These are phyloP conservation scores for Paracoccidioides brasiliensis DNA, from an alignment of 2,329 filamentous ascomycete species.

Conservation along the genomic window DNA sequence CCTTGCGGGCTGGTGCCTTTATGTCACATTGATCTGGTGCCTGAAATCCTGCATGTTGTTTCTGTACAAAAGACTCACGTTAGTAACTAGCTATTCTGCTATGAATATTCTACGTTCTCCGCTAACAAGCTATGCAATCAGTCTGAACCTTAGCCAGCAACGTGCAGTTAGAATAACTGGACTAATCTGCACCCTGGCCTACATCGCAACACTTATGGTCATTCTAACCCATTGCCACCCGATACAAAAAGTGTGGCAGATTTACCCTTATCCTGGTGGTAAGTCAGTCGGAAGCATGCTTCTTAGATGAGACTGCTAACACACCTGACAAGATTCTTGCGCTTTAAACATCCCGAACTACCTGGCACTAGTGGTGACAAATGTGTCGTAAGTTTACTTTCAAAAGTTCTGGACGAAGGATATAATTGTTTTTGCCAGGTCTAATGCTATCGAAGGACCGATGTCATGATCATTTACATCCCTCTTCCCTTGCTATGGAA, in stretches of 20 bases:
- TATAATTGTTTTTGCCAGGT: neutral
- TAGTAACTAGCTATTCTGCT: conserved; percentile 7
- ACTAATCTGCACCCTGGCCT: conserved; percentile 19
- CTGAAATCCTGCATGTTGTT: conserved; percentile 34
- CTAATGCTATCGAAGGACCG: conserved; percentile 21
- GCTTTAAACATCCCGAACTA: conserved; percentile 28
- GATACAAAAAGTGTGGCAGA: conserved; percentile 29
- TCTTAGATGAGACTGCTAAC: neutral
- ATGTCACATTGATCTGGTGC: conserved; percentile 32
- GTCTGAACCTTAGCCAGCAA: conserved; percentile 27
- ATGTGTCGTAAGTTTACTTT: conserved; percentile 21
- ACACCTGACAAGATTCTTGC: conserved; percentile 19
- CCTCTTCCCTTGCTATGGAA: conserved; percentile 31
- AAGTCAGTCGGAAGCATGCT: conserved; percentile 4
- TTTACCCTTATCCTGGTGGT: conserved; percentile 31
- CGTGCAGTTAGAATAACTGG: conserved; percentile 27
- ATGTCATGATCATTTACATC: conserved; percentile 28
- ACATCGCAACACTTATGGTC: conserved; percentile 21
- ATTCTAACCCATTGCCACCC: conserved; percentile 29
- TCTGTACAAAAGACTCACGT: conserved; percentile 34
- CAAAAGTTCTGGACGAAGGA: neutral
- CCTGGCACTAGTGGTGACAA: conserved; percentile 25
- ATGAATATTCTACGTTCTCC: neutral
- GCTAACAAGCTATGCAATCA: neutral
- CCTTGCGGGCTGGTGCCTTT: conserved; percentile 30